These are phyloP conservation scores for Otatea glauca DNA, from an alignment of 176 grass and related monocot genomes.

Conservation along the genomic window DNA sequence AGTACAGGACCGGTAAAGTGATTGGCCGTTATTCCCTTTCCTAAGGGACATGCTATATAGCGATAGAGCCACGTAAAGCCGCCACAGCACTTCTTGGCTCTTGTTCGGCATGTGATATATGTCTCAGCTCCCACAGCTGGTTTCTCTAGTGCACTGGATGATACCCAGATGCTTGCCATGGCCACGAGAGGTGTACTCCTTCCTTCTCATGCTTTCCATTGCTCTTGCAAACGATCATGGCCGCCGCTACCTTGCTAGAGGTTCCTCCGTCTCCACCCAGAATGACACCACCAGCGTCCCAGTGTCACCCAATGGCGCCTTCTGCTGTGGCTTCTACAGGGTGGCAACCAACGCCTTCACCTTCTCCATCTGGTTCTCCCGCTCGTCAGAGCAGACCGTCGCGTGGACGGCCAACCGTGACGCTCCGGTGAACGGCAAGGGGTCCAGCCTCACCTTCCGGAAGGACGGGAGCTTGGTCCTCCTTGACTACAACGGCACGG, in stretches of 20 bases:
- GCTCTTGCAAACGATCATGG: background rate
- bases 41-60: too few relatives aligned
- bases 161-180: background rate
- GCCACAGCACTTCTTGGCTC: too few relatives aligned
- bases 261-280: constrained; percentile 21
- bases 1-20: too few relatives aligned
- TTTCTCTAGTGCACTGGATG: background rate
- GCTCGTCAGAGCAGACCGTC: constrained; percentile 32
- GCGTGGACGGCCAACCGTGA: constrained; percentile 69
- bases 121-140: background rate
- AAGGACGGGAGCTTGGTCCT: constrained; percentile 24
- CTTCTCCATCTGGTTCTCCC: constrained; percentile 64
- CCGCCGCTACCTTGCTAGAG: constrained; percentile 26
- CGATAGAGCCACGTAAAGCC: too few relatives aligned
- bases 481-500: constrained; percentile 41
- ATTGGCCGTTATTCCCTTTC: too few relatives aligned
- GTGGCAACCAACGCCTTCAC: constrained; percentile 61
- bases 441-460: constrained; percentile 40
- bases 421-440: constrained; percentile 35
- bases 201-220: constrained; percentile 8
- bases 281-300: constrained; percentile 37
- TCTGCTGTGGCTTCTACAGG: constrained; percentile 69
- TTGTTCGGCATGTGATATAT: background rate
- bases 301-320: constrained; percentile 46
- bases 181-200: background rate